These are phyloP conservation scores for Verticillium alfalfae DNA, from an alignment of 2,329 filamentous ascomycete species.

Conservation along the genomic window DNA sequence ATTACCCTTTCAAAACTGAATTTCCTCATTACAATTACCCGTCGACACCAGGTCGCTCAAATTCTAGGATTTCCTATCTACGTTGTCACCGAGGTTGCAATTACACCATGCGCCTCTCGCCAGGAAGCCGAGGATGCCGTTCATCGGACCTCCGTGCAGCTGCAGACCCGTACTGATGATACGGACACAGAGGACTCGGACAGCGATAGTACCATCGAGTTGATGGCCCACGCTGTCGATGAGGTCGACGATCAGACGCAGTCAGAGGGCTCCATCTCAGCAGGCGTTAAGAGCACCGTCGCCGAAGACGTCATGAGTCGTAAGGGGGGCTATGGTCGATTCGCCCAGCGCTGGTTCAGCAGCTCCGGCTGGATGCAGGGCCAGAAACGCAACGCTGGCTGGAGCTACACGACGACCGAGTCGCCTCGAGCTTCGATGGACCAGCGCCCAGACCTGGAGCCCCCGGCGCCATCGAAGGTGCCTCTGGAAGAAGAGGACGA, in stretches of 20 bases:
- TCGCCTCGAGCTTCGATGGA: conserved; percentile 6
- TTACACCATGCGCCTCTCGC: conserved; percentile 82
- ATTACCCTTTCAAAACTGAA: conserved; percentile 75
- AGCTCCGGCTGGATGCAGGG: conserved; percentile 74
- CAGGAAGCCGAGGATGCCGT: conserved; percentile 70
- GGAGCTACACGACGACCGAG: conserved; percentile 41
- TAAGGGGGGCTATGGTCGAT: conserved; percentile 79
- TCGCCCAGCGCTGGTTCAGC: conserved; percentile 89
- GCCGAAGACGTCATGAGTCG: conserved; percentile 83
- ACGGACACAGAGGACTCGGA: conserved; percentile 34
- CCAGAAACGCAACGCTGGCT: conserved; percentile 62
- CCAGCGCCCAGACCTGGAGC: conserved; percentile 7
- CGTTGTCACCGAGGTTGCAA: conserved; percentile 78
- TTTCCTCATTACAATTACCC: conserved; percentile 82
- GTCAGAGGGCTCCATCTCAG: conserved; percentile 17
- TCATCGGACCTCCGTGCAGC: conserved; percentile 44
- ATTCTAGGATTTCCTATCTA: conserved; percentile 80
- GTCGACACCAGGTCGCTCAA: conserved; percentile 82
- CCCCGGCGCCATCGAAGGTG: conserved; percentile 15
- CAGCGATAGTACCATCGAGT: conserved; percentile 39
- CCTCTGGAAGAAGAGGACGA: conserved; percentile 34
- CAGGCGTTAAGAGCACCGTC: conserved; percentile 53
- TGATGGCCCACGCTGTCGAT: conserved; percentile 24
- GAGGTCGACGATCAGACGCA: conserved; percentile 37
- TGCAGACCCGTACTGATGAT: conserved; percentile 33